Conservation (phyloP, 352 stramenopile genomes). For the Aphanomyces stellatus region DNA sequence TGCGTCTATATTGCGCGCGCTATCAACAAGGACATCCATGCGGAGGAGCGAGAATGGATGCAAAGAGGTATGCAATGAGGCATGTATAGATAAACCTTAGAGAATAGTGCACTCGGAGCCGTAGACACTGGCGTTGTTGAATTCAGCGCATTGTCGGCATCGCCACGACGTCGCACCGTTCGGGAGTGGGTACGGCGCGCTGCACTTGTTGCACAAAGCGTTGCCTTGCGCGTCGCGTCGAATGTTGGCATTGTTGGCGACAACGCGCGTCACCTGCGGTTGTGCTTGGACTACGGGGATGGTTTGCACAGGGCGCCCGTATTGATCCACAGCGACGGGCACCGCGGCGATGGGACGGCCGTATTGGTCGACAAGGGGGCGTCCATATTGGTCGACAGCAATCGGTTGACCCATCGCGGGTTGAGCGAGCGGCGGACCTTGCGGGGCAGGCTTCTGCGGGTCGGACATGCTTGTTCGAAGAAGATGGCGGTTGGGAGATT, state of each 20-base stretch:
- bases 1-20: too few relatives aligned
- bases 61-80: too few relatives aligned
- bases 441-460: constrained; percentile 7
- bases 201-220: constrained; percentile 67
- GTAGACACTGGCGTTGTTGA: constrained; percentile 75
- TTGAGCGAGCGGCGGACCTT: background rate
- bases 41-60: too few relatives aligned
- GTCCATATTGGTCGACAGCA: constrained; percentile 14
- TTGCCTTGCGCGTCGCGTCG: constrained; percentile 54
- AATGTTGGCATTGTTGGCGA: constrained; percentile 64
- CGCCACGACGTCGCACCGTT: constrained; percentile 58
- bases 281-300: constrained; percentile 18
- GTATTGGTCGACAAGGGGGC: constrained; percentile 3
- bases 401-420: constrained; percentile 4
- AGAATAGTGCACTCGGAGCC: constrained; percentile 60
- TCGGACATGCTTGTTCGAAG: constrained; percentile 13
- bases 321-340: constrained; percentile 16
- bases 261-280: constrained; percentile 25
- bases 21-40: too few relatives aligned
- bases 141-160: constrained; percentile 56
- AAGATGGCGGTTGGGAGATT: too few relatives aligned
- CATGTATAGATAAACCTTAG: constrained; percentile 21
- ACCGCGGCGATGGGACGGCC: constrained; percentile 1
- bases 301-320: constrained; percentile 3
- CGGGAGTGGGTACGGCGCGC: constrained; percentile 55